Evolutionary conservation across 1,139 yeast species (phyloP).

Genomic region (Saccharomycopsis phalli): DNA sequence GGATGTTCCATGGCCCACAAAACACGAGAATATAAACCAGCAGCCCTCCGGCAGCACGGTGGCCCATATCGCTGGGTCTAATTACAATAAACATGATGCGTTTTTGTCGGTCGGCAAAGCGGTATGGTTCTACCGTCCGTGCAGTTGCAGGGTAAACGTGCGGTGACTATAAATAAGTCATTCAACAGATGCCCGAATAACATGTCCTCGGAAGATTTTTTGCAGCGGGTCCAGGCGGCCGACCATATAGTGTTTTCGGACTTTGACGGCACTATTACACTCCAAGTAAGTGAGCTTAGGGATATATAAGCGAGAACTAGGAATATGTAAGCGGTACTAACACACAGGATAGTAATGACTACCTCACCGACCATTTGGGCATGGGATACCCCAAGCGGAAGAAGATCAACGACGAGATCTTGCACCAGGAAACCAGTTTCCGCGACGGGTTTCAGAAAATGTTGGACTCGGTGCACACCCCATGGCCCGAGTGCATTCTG

Average conservation of each 20-base stretch:
- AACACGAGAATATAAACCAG: too few relatives aligned
- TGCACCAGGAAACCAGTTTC: constrained; percentile 61
- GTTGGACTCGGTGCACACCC: constrained; percentile 69
- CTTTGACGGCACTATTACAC: constrained; percentile 95
- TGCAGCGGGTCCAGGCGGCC: constrained; percentile 35
- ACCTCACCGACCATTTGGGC: constrained; percentile 79
- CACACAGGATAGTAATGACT: constrained; percentile 76
- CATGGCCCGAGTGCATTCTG: constrained; percentile 78
- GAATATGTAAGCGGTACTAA: background rate
- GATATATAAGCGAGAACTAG: too few relatives aligned
- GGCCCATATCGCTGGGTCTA: too few relatives aligned
- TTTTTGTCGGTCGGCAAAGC: too few relatives aligned
- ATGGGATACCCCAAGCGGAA: constrained; percentile 66
- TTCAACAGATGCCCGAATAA: too few relatives aligned
- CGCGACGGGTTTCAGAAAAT: constrained; percentile 76
- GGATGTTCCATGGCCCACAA: too few relatives aligned
- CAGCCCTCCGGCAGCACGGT: too few relatives aligned
- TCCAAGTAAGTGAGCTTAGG: constrained; percentile 32
- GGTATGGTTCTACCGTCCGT: too few relatives aligned
- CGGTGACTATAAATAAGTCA: too few relatives aligned
- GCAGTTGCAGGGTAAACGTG: too few relatives aligned
- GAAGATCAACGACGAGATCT: constrained; percentile 61
- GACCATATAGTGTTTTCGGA: constrained; percentile 73
- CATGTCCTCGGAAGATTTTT: constrained; percentile 5
- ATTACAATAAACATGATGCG: too few relatives aligned